Evolutionary conservation across 2,329 filamentous ascomycete species (phyloP).

Genomic region (Claviceps quebecensis): DNA sequence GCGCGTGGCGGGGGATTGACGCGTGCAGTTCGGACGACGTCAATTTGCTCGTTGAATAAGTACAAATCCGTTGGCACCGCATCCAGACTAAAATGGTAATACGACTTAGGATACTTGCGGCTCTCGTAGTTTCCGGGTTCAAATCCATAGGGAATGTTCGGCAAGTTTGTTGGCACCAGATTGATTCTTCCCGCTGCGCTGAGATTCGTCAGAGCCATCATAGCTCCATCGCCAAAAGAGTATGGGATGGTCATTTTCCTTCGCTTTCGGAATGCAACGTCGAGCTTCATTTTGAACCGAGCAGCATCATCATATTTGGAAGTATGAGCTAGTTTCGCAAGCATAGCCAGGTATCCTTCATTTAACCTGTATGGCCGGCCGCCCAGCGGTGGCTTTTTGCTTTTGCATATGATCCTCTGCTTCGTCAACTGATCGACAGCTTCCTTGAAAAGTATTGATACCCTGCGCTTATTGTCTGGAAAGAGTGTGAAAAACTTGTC

Average conservation of each 20-base stretch:
- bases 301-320: conserved; percentile 44
- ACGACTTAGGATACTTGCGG: conserved; percentile 50
- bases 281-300: conserved; percentile 45
- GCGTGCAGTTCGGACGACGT: conserved; percentile 23
- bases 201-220: conserved; percentile 54
- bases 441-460: conserved; percentile 30
- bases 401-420: conserved; percentile 43
- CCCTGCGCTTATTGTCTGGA: conserved; percentile 21
- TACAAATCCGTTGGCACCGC: conserved; percentile 51
- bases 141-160: conserved; percentile 54
- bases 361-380: conserved; percentile 51
- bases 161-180: conserved; percentile 39
- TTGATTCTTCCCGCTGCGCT: conserved; percentile 43
- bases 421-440: conserved; percentile 34
- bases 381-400: conserved; percentile 41
- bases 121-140: conserved; percentile 58
- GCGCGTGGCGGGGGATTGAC: conserved; percentile 26
- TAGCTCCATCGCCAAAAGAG: conserved; percentile 46
- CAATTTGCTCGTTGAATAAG: conserved; percentile 36
- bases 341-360: conserved; percentile 39
- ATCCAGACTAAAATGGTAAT: conserved; percentile 49
- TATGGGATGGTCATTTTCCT: conserved; percentile 36
- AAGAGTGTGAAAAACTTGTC: conserved; percentile 38
- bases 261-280: conserved; percentile 34
- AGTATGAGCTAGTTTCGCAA: conserved; percentile 41